These are phyloP conservation scores for Tetrapisispora arboricola DNA, from an alignment of 805 yeast genomes.

Conservation along the genomic window DNA sequence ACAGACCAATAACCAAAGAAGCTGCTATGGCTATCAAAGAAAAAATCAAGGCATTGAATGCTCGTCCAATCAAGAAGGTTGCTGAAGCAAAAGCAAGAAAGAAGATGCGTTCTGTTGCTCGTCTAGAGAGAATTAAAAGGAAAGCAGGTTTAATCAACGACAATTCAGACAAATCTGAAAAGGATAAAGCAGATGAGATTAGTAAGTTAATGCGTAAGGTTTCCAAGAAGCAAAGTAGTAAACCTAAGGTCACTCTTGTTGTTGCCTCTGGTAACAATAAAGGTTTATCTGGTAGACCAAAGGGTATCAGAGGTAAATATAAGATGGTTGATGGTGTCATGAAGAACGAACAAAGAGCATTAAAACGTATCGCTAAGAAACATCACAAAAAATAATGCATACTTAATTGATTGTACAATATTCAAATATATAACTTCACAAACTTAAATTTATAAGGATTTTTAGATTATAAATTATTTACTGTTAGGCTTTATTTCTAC, in stretches of 20 bases:
- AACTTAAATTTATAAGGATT: background rate
- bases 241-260: slow-evolving; percentile 80
- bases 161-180: slow-evolving; percentile 76
- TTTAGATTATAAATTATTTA: background rate
- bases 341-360: slow-evolving; percentile 95
- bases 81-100: slow-evolving; percentile 94
- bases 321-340: slow-evolving; percentile 98
- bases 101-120: slow-evolving; percentile 81
- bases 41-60: slow-evolving; percentile 72
- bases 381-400: slow-evolving; percentile 40
- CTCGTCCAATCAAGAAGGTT: slow-evolving; percentile 98
- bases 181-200: slow-evolving; percentile 91
- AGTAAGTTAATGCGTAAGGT: slow-evolving; percentile 73
- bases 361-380: slow-evolving; percentile 82
- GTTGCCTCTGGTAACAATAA: slow-evolving; percentile 78
- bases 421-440: slow-evolving; percentile 1
- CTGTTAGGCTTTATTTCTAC: background rate
- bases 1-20: slow-evolving; percentile 91
- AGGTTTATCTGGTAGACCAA: slow-evolving; percentile 90
- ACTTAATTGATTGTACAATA: slow-evolving; percentile 1
- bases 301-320: slow-evolving; percentile 93
- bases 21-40: slow-evolving; percentile 71
- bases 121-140: slow-evolving; percentile 82
- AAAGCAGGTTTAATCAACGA: slow-evolving; percentile 88
- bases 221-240: slow-evolving; percentile 56